Conservation (phyloP, 306 rosid species). For the Mimosa bimucronata region DNA sequence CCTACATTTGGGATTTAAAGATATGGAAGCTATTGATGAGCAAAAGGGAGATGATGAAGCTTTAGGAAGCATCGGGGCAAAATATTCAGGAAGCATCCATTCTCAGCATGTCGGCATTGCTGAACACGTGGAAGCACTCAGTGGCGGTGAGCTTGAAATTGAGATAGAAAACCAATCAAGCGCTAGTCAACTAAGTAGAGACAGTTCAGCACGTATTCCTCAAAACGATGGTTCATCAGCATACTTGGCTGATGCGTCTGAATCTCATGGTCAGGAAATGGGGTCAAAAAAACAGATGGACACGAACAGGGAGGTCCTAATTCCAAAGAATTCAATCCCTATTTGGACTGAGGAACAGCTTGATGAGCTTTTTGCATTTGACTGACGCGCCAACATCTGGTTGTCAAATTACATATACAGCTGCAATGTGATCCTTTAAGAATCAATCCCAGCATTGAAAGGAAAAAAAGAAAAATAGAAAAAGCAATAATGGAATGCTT, state of each 20-base stretch:
- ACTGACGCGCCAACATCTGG: conserved; percentile 41
- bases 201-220: conserved; percentile 22
- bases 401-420: conserved; percentile 9
- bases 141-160: conserved; percentile 30
- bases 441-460: not conserved
- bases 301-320: conserved; percentile 31
- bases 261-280: conserved; percentile 35
- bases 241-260: conserved; percentile 28
- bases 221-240: conserved; percentile 37
- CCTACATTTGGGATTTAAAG: conserved; percentile 38
- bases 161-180: conserved; percentile 39
- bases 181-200: conserved; percentile 28
- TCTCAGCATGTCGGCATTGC: conserved; percentile 14
- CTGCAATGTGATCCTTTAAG: not conserved
- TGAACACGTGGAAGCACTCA: conserved; percentile 24
- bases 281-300: conserved; percentile 28
- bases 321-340: conserved; percentile 47
- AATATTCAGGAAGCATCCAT: conserved; percentile 32
- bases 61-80: conserved; percentile 18
- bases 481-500: not conserved
- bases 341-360: conserved; percentile 92
- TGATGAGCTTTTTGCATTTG: conserved; percentile 67
- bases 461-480: not conserved
- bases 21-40: conserved; percentile 26
- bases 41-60: conserved; percentile 33